Conservation (phyloP, 1,284 basidiomycete species). For the Ceratobasidium sp. region DNA sequence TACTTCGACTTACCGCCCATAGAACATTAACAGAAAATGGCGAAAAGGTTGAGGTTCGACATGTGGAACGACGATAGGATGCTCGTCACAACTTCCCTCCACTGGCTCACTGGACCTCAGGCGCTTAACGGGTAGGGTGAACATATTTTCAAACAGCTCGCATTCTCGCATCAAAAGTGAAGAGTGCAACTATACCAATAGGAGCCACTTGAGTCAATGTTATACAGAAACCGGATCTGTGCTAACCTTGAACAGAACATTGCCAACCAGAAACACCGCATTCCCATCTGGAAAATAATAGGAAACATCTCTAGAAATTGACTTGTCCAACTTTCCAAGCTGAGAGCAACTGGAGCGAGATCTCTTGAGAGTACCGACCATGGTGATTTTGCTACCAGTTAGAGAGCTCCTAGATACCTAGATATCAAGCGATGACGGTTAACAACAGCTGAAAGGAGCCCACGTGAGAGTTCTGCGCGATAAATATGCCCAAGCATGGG, state of each 20-base stretch:
- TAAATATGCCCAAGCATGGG: constrained; percentile 7
- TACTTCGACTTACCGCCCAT: constrained; percentile 21
- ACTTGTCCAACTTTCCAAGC: neutral
- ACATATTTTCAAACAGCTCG: constrained; percentile 41
- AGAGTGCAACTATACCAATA: constrained; percentile 17
- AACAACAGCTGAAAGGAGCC: constrained; percentile 29
- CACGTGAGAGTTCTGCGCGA: constrained; percentile 22
- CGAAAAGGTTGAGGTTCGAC: constrained; percentile 29
- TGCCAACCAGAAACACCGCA: constrained; percentile 24
- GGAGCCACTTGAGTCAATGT: neutral
- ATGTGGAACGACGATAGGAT: constrained; percentile 34
- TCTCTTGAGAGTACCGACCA: constrained; percentile 12
- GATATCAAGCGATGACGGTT: constrained; percentile 13
- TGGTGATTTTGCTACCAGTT: constrained; percentile 1
- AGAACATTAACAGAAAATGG: constrained; percentile 30
- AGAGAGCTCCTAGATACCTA: neutral
- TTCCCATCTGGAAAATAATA: constrained; percentile 42
- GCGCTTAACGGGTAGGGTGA: constrained; percentile 16
- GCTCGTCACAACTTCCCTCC: constrained; percentile 37
- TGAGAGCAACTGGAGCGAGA: constrained; percentile 1
- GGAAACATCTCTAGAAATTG: constrained; percentile 14
- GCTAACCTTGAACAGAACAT: constrained; percentile 33
- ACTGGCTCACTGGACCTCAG: neutral
- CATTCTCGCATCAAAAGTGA: constrained; percentile 31
- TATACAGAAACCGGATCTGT: neutral